Conservation (phyloP, 1,284 basidiomycete species). For the Leccinum solheimii region DNA sequence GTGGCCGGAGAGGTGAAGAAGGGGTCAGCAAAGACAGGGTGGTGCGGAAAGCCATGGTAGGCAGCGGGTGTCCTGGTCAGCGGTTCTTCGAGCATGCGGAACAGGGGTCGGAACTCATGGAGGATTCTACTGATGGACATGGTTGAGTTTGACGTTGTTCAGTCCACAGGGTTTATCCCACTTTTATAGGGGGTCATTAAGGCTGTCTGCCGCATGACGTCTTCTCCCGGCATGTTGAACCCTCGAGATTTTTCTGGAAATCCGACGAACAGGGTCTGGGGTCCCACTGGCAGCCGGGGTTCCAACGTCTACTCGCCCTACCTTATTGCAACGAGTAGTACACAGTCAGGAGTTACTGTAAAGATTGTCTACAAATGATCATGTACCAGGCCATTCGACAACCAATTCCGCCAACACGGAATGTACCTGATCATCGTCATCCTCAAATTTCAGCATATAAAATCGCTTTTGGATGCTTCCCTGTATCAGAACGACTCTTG, state of each 20-base stretch:
- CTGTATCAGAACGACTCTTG: constrained; percentile 10
- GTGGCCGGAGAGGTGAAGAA: constrained; percentile 42
- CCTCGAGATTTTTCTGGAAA: constrained; percentile 21
- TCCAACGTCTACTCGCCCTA: background rate
- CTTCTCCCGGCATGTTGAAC: constrained; percentile 14
- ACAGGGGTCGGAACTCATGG: constrained; percentile 71
- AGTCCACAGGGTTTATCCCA: background rate
- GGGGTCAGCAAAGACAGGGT: constrained; percentile 50
- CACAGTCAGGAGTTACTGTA: background rate
- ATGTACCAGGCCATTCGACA: constrained; percentile 66
- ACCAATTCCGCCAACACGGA: constrained; percentile 70
- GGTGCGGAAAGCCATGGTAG: constrained; percentile 31
- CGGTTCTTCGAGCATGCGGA: constrained; percentile 71
- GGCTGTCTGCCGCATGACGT: constrained; percentile 18
- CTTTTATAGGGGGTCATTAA: constrained; percentile 18
- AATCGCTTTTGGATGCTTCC: constrained; percentile 45
- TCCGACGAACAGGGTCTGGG: constrained; percentile 11
- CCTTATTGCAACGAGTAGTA: background rate
- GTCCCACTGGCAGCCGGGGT: constrained; percentile 7
- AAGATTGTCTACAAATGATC: background rate
- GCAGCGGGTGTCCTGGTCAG: constrained; percentile 42
- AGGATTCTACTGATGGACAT: constrained; percentile 72
- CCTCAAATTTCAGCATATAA: constrained; percentile 80
- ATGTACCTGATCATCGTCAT: constrained; percentile 79
- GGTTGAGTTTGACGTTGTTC: background rate